phyloP scores from a whole-genome alignment of 1,284 basidiomycete genomes.

The Puccinia sorghi region DNA sequence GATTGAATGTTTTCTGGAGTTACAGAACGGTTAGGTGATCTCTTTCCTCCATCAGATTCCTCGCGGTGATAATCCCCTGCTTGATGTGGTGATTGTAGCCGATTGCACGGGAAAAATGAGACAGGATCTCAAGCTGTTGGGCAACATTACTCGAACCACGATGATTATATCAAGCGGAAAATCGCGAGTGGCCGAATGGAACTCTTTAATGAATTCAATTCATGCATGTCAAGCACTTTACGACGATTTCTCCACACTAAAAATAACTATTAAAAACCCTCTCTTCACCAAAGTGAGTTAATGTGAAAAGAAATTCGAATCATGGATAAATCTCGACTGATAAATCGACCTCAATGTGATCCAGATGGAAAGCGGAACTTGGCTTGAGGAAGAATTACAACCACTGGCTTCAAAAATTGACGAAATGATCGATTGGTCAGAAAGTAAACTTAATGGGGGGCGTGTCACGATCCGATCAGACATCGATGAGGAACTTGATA shows the following conservation, averaged over 20 bases:
- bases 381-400: slow-evolving; percentile 18
- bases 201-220: slow-evolving; percentile 25
- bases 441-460: slow-evolving; percentile 44
- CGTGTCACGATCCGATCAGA: slow-evolving; percentile 24
- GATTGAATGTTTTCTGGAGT: slow-evolving; percentile 40
- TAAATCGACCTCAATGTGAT: slow-evolving; percentile 1
- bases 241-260: slow-evolving; percentile 19
- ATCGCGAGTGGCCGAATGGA: slow-evolving; percentile 46
- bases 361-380: not conserved
- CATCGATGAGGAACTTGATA: slow-evolving; percentile 45
- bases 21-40: slow-evolving; percentile 28
- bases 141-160: slow-evolving; percentile 28
- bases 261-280: slow-evolving; percentile 3
- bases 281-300: slow-evolving; percentile 21
- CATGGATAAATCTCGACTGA: not conserved
- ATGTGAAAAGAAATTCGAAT: not conserved
- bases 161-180: slow-evolving; percentile 46
- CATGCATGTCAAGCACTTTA: slow-evolving; percentile 22
- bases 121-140: slow-evolving; percentile 25
- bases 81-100: not conserved
- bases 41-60: not conserved
- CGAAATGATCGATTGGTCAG: slow-evolving; percentile 41
- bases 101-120: slow-evolving; percentile 33
- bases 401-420: slow-evolving; percentile 29
- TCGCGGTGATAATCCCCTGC: not conserved